Base-by-base conservation (phyloP, 2,329 filamentous ascomycete genomes). In the Epichloe coenophiala region DNA sequence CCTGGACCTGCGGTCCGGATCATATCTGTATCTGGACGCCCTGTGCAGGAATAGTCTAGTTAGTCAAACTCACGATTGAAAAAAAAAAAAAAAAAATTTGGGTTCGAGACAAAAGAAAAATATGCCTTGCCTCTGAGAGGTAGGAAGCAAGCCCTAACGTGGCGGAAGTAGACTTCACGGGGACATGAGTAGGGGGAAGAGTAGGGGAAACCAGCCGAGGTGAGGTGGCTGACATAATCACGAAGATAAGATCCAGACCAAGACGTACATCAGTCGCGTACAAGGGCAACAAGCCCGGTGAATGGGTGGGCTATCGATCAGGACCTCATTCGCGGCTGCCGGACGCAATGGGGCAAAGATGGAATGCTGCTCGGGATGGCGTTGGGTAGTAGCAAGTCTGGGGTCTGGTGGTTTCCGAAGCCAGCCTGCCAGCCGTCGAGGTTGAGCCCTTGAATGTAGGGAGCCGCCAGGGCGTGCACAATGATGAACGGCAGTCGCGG, bases 1-100 rank as follows among this genome's bases (percentile, higher is more conserved):
- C 63, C 80, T 76, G 56, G 80, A 84, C 67, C 74, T 78, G 63
- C 74, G 77, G 62, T 80, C 76, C 63, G 75, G 72, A 62, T 83
- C 80, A 67, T 82, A 82, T 60, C 80, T 76, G 62, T 80, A 78
- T 70, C 76, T 72, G 55, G 70, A 75, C 59, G 68, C 64, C 76
- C 74, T 77, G 58, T 17, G 52, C 15, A 38, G 38, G 54, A n/a
- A 19, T 13, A 47, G 17, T 36, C 15, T 6, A 15, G 27, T 48
- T 46, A 57, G 41, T 57, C 31, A 33, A 45, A 21, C 4, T 43
- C 19, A 44, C 35, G 11, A 4, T 37, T 13, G 19, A 2, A 5
- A 7, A 5, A 4, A 19, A 45, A 27, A 17, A 3, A 17, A 11
- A n/a, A 15, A 1, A n/a, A 2, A 15, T 0, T 12, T 13, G 13